Evolutionary conservation across 495 filamentous ascomycete genomes (phyloP).

Genomic region (Daldinia caldariorum): DNA sequence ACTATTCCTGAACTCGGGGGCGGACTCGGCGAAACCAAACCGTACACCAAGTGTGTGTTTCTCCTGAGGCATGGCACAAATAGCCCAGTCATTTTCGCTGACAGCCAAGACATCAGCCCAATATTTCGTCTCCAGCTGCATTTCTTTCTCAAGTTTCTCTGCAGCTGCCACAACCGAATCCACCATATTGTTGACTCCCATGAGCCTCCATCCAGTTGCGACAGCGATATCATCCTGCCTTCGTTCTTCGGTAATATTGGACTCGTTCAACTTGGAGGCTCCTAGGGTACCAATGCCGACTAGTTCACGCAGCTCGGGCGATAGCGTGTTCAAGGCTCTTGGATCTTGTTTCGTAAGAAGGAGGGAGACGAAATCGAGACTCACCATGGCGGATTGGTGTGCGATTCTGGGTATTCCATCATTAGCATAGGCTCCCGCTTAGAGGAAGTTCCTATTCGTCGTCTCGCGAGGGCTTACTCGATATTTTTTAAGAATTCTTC

Average conservation of each 20-base stretch:
- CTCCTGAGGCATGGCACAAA: constrained; percentile 77
- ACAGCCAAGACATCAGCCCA: constrained; percentile 87
- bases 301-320: constrained; percentile 69
- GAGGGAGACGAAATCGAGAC: constrained; percentile 86
- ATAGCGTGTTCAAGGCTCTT: constrained; percentile 74
- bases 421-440: constrained; percentile 19
- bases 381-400: constrained; percentile 70
- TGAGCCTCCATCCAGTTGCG: constrained; percentile 80
- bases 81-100: constrained; percentile 83
- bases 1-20: constrained; percentile 76
- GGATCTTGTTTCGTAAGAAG: constrained; percentile 80
- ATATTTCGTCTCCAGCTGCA: constrained; percentile 80
- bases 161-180: constrained; percentile 79
- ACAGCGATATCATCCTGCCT: constrained; percentile 66
- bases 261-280: constrained; percentile 72
- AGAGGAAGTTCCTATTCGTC: not conserved
- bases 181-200: constrained; percentile 77
- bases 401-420: constrained; percentile 53
- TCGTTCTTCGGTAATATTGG: constrained; percentile 62
- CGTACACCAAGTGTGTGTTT: constrained; percentile 80
- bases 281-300: constrained; percentile 80
- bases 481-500: constrained; percentile 66
- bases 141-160: constrained; percentile 75
- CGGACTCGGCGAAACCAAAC: constrained; percentile 88
- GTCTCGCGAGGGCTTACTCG: constrained; percentile 48